phyloP scores from a whole-genome alignment of 2,329 filamentous ascomycete genomes.

The Beauveria sp. region DNA sequence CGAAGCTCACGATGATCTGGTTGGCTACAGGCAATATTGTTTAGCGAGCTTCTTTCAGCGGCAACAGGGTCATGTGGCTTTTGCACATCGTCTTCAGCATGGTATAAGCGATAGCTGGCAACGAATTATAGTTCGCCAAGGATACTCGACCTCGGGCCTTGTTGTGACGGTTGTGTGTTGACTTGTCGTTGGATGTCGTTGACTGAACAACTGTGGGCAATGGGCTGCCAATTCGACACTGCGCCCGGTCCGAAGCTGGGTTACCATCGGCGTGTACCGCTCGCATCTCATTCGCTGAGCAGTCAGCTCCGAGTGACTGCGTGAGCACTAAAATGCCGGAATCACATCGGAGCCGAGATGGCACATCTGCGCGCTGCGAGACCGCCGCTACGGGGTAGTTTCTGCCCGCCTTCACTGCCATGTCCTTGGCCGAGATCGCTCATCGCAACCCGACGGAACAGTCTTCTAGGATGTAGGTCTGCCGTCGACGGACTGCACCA shows the following conservation, averaged over 20 bases:
- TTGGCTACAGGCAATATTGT: not conserved
- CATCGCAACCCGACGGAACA: not conserved
- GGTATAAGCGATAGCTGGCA: not conserved
- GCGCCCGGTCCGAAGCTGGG: not conserved
- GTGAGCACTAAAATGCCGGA: not conserved
- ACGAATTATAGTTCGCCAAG: not conserved
- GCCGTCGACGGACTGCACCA: not conserved
- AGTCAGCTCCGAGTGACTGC: not conserved
- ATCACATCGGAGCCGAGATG: slow-evolving; percentile 4
- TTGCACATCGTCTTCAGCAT: not conserved
- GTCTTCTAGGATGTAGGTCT: not conserved
- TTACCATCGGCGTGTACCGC: slow-evolving; percentile 1
- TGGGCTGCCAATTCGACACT: not conserved
- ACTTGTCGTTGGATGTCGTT: not conserved
- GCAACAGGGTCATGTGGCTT: not conserved
- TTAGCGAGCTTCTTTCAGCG: not conserved
- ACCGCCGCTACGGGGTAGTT: not conserved
- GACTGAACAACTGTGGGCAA: not conserved
- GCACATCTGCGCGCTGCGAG: not conserved
- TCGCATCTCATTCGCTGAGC: not conserved
- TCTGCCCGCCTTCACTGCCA: not conserved
- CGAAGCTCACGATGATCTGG: not conserved
- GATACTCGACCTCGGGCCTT: not conserved
- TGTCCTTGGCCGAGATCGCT: not conserved
- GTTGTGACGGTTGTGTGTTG: not conserved